Percentiles rank a stretch among this genome's conserved stretches.
phyloP scores from a whole-genome alignment of 768 basidiomycete genomes.

The Arthromyces matolae region DNA sequence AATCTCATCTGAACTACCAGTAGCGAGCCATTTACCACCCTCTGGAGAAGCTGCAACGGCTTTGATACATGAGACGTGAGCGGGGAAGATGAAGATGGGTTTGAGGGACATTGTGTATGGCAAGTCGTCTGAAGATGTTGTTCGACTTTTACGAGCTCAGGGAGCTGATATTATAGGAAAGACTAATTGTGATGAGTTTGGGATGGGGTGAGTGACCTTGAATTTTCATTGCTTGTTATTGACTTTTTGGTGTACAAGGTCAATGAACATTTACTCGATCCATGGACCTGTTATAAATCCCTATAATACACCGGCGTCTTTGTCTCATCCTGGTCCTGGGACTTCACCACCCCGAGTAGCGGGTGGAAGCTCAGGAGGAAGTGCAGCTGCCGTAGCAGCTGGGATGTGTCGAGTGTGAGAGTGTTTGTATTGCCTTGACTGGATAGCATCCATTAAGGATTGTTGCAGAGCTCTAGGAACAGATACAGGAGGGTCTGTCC shows the following conservation, averaged over 20 bases:
- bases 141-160: conserved; percentile 49
- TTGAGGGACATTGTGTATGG: conserved; percentile 38
- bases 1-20: conserved; percentile 94
- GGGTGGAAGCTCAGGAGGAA: conserved; percentile 94
- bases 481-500: conserved; percentile 93
- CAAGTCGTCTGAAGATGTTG: conserved; percentile 34
- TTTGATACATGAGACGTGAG: conserved; percentile 91
- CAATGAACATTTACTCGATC: conserved; percentile 67
- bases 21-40: conserved; percentile 95
- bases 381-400: conserved; percentile 88
- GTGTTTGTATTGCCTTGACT: not conserved
- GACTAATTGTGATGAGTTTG: conserved; percentile 96
- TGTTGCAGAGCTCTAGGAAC: conserved; percentile 76
- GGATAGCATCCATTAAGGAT: not conserved
- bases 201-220: conserved; percentile 76
- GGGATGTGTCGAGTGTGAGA: conserved; percentile 82
- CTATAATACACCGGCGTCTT: not conserved
- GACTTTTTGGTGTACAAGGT: too few relatives aligned
- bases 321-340: not conserved
- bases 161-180: conserved; percentile 83
- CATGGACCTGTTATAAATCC: conserved; percentile 85
- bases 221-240: too few relatives aligned
- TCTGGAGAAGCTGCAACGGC: conserved; percentile 82
- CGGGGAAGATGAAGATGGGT: conserved; percentile 95
- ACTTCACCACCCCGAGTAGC: conserved; percentile 49